Evolutionary conservation across 2,329 filamentous ascomycete species (phyloP), one percentile per base, ranked within the genome.

Genomic region (Epichloe baconii): DNA sequence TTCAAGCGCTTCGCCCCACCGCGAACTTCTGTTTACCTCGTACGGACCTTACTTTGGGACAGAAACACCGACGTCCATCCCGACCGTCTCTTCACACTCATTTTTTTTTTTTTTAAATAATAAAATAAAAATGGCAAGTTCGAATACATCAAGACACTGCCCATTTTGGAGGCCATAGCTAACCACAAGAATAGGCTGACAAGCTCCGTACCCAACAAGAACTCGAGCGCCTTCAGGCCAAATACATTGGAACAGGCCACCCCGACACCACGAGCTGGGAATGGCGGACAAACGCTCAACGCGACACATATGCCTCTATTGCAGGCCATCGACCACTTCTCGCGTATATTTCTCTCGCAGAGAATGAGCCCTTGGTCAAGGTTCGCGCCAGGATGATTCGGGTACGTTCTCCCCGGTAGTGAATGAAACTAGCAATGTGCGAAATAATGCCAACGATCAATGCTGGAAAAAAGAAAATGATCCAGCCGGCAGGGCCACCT

Each of bases 131-230:
- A 31, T 31, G 31, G 31, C 11, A 10, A 3, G 31, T 2, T 11
- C 10, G 11, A 31, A 11, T 4, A 11, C 31, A 31, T 4, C 31
- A 31, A 31, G 31, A 3, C 31, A 11, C 31, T 31, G 10, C 31
- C 31, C 31, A 11, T 1, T 11, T 10, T 11, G 0, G 11, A 31
- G 10, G 31, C 31, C 31, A 31, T 31, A 3, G 31, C 31, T 26
- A 41, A 47, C 36, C 50, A 14, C 51, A 45, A 44, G 10, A 50
- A 7, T 46, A 83, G 93, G 93, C 93, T 69, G 93, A 98, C 74
- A 98, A 98, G 73, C 86, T 98, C 58, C 90, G 93, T 66, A 93
- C 88, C 10, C 88, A 95, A 61, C 93, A 98, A 71, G 93, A 98
- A 69, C 90, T 98, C 65, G 93, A 98, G 71, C 85, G 89, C 57